phyloP scores from a whole-genome alignment of 2,329 filamentous ascomycete species.

The Microdochium paspali region DNA sequence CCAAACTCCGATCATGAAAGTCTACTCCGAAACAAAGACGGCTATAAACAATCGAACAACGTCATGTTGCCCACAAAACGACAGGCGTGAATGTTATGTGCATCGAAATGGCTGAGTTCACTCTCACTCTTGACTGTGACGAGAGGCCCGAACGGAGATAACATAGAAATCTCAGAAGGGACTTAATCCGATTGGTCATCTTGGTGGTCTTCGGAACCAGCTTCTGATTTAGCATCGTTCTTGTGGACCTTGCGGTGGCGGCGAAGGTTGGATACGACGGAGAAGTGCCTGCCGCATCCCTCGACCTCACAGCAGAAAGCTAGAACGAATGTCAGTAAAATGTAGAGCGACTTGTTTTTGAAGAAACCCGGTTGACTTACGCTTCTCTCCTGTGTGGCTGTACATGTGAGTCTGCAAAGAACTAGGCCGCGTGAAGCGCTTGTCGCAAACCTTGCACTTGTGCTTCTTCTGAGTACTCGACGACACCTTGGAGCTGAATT shows the following conservation, averaged over 20 bases:
- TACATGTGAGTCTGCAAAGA: constrained; percentile 98
- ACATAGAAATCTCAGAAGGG: not conserved
- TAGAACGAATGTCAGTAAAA: constrained; percentile 25
- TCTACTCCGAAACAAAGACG: not conserved
- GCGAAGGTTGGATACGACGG: constrained; percentile 90
- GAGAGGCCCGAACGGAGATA: not conserved
- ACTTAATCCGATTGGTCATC: constrained; percentile 50
- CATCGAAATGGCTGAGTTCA: constrained; percentile 5
- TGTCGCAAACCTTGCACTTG: constrained; percentile 98
- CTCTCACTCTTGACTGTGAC: too few species aligned
- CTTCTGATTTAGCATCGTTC: constrained; percentile 56
- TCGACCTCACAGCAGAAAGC: constrained; percentile 92
- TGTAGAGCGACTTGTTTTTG: not conserved
- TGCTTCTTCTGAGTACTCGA: constrained; percentile 98
- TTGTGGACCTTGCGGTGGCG: constrained; percentile 96
- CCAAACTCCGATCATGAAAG: not conserved
- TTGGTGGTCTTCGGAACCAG: constrained; percentile 54
- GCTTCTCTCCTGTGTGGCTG: constrained; percentile 96
- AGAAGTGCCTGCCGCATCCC: constrained; percentile 92
- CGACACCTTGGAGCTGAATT: constrained; percentile 94
- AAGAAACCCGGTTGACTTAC: constrained; percentile 49
- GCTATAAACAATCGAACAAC: too few species aligned
- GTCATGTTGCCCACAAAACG: not conserved
- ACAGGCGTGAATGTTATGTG: not conserved
- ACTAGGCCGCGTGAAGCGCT: constrained; percentile 89